A percentile compares a stretch with the other conserved stretches of the same genome.
These are phyloP conservation scores for Penicillium thymicola DNA, from an alignment of 2,329 filamentous ascomycete genomes.

Conservation along the genomic window DNA sequence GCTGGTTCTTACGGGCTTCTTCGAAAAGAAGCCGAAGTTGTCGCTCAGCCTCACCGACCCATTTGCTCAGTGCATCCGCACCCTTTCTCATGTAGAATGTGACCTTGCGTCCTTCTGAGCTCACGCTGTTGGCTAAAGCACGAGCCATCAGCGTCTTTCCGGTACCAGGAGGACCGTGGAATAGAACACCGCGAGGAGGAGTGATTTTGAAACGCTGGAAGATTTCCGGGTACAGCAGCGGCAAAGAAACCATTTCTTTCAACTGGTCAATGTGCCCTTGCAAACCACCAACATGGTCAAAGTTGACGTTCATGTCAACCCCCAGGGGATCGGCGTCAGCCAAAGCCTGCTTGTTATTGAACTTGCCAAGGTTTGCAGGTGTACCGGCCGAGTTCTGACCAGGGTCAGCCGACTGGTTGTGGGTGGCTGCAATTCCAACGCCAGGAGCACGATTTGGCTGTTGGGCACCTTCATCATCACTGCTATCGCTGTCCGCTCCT, in stretches of 20 bases:
- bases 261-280: slow-evolving; percentile 93
- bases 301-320: slow-evolving; percentile 87
- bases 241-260: slow-evolving; percentile 97
- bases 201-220: slow-evolving; percentile 90
- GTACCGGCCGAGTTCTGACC: slow-evolving; percentile 57
- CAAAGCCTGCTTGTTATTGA: slow-evolving; percentile 87
- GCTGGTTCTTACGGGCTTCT: slow-evolving; percentile 90
- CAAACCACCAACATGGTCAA: slow-evolving; percentile 88
- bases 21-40: slow-evolving; percentile 92
- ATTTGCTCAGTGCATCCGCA: slow-evolving; percentile 95
- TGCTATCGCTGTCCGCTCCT: slow-evolving; percentile 89
- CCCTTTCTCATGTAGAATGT: slow-evolving; percentile 99
- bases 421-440: slow-evolving; percentile 51
- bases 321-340: slow-evolving; percentile 93
- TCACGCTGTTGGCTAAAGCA: slow-evolving; percentile 86
- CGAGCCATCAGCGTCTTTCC: slow-evolving; percentile 96
- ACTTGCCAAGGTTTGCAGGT: slow-evolving; percentile 82
- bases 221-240: slow-evolving; percentile 89
- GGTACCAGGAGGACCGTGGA: slow-evolving; percentile 94
- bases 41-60: slow-evolving; percentile 97
- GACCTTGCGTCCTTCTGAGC: slow-evolving; percentile 85
- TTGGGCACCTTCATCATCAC: slow-evolving; percentile 81
- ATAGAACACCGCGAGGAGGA: slow-evolving; percentile 88
- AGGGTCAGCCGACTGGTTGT: slow-evolving; percentile 55
- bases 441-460: slow-evolving; percentile 54